Conservation (phyloP, 768 basidiomycete genomes). For the Lentinus brumalis region DNA sequence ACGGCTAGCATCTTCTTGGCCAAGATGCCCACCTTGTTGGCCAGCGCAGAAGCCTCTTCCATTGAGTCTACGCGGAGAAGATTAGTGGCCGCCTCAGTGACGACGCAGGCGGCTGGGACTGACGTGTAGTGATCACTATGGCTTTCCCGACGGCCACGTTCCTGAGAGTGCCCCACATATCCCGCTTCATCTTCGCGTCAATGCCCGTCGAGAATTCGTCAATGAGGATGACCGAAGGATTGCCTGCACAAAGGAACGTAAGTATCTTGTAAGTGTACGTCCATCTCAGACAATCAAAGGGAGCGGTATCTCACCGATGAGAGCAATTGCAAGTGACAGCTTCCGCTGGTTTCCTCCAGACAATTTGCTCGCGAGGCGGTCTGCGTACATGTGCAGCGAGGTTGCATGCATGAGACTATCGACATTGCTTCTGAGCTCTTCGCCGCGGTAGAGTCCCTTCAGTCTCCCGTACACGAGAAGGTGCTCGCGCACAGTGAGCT, state of each 20-base stretch:
- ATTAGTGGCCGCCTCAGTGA: neutral
- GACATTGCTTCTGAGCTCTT: conserved; percentile 55
- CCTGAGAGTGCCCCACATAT: conserved; percentile 78
- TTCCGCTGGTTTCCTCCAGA: conserved; percentile 84
- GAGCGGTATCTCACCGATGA: conserved; percentile 51
- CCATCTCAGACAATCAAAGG: neutral
- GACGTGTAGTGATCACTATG: conserved; percentile 72
- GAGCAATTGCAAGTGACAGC: conserved; percentile 71
- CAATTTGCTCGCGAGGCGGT: conserved; percentile 71
- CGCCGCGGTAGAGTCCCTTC: conserved; percentile 60
- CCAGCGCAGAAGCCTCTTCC: conserved; percentile 82
- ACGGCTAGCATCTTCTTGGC: conserved; percentile 72
- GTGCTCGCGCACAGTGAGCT: conserved; percentile 79
- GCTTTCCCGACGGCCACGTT: conserved; percentile 68
- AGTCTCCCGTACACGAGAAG: conserved; percentile 70
- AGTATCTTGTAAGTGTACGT: neutral
- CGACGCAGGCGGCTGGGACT: conserved; percentile 24
- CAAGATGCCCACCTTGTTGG: conserved; percentile 75
- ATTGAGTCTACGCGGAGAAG: conserved; percentile 57
- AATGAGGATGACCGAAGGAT: conserved; percentile 75
- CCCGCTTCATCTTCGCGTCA: conserved; percentile 81
- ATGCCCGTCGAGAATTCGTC: conserved; percentile 86
- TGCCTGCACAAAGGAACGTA: conserved; percentile 43
- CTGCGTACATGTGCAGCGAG: conserved; percentile 59
- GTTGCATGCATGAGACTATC: conserved; percentile 60